Percentiles rank a stretch among this genome's conserved stretches.
Conservation (phyloP, 768 basidiomycete species). For the Roridomyces roridus region DNA sequence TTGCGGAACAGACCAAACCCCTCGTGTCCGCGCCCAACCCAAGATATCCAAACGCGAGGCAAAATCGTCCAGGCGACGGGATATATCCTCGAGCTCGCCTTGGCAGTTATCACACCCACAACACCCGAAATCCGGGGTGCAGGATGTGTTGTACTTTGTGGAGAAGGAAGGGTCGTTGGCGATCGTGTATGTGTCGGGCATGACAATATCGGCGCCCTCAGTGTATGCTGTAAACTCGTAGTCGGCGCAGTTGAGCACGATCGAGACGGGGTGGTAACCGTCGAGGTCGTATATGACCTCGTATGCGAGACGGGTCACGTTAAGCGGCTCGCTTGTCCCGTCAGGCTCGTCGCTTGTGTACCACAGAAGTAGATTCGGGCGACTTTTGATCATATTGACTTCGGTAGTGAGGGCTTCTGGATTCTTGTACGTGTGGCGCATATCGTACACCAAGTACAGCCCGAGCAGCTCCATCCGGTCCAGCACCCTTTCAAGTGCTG, state of each 20-base stretch:
- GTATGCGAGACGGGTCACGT: constrained; percentile 48
- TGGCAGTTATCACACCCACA: constrained; percentile 69
- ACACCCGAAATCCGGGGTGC: constrained; percentile 55
- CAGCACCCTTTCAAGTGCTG: constrained; percentile 46
- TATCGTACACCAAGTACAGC: constrained; percentile 65
- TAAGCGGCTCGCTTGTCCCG: constrained; percentile 44
- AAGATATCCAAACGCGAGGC: constrained; percentile 45
- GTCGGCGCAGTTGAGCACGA: constrained; percentile 55
- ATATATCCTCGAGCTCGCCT: constrained; percentile 58
- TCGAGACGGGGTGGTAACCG: constrained; percentile 64
- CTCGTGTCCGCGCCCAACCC: constrained; percentile 54
- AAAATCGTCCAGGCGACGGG: constrained; percentile 54
- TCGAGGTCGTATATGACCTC: constrained; percentile 55
- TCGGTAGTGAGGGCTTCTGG: constrained; percentile 49
- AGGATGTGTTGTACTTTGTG: constrained; percentile 49
- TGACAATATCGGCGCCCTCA: constrained; percentile 57
- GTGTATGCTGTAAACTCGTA: constrained; percentile 58
- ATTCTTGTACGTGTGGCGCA: constrained; percentile 62
- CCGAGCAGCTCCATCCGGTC: constrained; percentile 60
- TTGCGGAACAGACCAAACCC: constrained; percentile 65
- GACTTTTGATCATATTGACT: constrained; percentile 53
- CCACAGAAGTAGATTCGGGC: constrained; percentile 42
- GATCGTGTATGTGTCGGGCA: constrained; percentile 52
- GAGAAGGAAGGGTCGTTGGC: constrained; percentile 52
- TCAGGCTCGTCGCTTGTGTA: constrained; percentile 26